These are phyloP conservation scores for Sphagnum contortum DNA, from an alignment of 225 moss, liverwort and hornwort genomes.

Conservation along the genomic window DNA sequence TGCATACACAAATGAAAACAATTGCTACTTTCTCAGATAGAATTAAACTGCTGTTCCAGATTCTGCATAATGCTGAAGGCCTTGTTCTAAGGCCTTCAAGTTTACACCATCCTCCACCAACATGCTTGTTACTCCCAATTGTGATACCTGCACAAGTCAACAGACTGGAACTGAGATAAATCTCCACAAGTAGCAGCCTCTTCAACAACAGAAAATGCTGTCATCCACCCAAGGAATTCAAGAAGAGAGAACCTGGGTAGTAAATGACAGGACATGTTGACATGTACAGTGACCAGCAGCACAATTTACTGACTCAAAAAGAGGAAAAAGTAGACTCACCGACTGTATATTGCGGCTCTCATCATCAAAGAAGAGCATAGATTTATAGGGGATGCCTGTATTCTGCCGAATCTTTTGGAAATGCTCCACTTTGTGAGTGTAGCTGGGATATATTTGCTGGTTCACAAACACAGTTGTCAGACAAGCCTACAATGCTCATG, in stretches of 20 bases:
- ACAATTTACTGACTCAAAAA: no score
- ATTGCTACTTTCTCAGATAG: background rate
- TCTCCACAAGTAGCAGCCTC: background rate
- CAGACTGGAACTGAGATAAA: background rate
- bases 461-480: background rate
- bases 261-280: no score
- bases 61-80: conserved; percentile 26
- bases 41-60: conserved; percentile 16
- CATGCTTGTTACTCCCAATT: conserved; percentile 37
- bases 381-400: conserved; percentile 58
- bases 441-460: conserved; percentile 88
- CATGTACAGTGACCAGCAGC: no score
- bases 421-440: conserved; percentile 80
- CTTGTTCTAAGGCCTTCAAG: conserved; percentile 24
- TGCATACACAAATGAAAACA: no score
- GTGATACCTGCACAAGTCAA: conserved; percentile 20
- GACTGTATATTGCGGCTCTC: conserved; percentile 78
- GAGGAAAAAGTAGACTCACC: conserved; percentile 20
- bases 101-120: conserved; percentile 43
- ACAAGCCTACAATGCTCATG: no score
- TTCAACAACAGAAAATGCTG: background rate
- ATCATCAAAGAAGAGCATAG: conserved; percentile 85
- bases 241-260: background rate
- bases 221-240: background rate
- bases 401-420: conserved; percentile 68